Percentiles rank a stretch among this genome's conserved stretches.
These are phyloP conservation scores for Sarocladium oryzae DNA, from an alignment of 2,329 filamentous ascomycete genomes.

Conservation along the genomic window DNA sequence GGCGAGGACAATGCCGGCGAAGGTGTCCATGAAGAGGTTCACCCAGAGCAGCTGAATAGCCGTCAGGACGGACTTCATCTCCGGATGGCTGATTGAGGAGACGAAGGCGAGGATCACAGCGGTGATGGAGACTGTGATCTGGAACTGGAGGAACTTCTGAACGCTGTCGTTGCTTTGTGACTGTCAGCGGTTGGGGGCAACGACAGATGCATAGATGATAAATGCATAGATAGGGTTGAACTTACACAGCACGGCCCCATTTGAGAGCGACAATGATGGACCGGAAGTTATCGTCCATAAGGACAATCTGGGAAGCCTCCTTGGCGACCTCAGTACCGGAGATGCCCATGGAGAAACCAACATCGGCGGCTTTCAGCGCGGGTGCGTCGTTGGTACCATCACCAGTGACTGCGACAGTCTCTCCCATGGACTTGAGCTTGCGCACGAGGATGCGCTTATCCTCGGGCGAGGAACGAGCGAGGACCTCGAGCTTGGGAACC, in stretches of 20 bases:
- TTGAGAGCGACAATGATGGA: slow-evolving; percentile 56
- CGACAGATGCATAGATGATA: too few species aligned
- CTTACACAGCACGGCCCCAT: slow-evolving; percentile 49
- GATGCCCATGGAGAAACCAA: slow-evolving; percentile 58
- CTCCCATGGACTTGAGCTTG: slow-evolving; percentile 55
- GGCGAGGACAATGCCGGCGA: slow-evolving; percentile 45
- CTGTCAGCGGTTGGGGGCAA: background rate
- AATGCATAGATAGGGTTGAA: too few species aligned
- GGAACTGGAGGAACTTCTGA: slow-evolving; percentile 31
- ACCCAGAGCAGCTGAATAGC: slow-evolving; percentile 55
- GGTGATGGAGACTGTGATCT: slow-evolving; percentile 57
- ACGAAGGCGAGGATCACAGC: slow-evolving; percentile 53
- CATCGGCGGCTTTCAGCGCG: slow-evolving; percentile 54
- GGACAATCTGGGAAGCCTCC: slow-evolving; percentile 55
- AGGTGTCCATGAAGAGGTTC: slow-evolving; percentile 55
- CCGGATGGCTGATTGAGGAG: slow-evolving; percentile 41
- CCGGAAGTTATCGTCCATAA: slow-evolving; percentile 57
- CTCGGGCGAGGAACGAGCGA: slow-evolving; percentile 58
- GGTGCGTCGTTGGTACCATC: slow-evolving; percentile 59
- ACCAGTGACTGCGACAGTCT: slow-evolving; percentile 56
- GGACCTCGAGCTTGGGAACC: slow-evolving; percentile 55
- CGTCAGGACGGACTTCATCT: slow-evolving; percentile 41
- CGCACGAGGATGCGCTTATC: slow-evolving; percentile 58
- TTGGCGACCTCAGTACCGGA: slow-evolving; percentile 56
- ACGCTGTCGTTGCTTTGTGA: slow-evolving; percentile 6